Percentiles rank a stretch among this genome's conserved stretches.
phyloP scores from a whole-genome alignment of 2,329 filamentous ascomycete species.

The Fusarium humuli region DNA sequence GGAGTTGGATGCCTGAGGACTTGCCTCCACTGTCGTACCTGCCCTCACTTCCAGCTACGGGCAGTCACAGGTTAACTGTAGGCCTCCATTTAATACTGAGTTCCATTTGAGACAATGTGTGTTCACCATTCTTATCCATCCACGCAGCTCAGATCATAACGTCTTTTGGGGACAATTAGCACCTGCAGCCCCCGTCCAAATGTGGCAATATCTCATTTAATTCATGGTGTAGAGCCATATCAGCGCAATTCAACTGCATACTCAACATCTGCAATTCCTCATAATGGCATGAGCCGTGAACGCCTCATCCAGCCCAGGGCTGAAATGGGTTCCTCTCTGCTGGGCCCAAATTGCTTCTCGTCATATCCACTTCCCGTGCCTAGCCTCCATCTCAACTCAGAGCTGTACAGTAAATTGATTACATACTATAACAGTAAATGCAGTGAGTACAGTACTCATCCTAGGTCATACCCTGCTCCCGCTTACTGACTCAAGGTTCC shows the following conservation, averaged over 20 bases:
- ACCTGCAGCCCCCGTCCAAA: background rate
- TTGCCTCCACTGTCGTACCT: background rate
- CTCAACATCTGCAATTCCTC: conserved; percentile 17
- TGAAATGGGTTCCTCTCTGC: background rate
- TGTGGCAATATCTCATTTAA: conserved; percentile 20
- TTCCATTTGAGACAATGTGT: conserved; percentile 7
- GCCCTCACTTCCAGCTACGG: background rate
- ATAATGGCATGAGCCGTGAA: conserved; percentile 16
- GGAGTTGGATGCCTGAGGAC: background rate
- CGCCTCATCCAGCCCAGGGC: conserved; percentile 8
- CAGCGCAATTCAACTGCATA: conserved; percentile 22
- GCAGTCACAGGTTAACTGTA: background rate
- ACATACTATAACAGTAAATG: background rate
- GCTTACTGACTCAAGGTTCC: background rate
- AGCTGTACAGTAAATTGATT: background rate
- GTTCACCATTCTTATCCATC: conserved; percentile 5
- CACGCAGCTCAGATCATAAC: background rate
- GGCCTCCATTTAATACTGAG: background rate
- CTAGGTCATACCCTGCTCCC: conserved; percentile 22
- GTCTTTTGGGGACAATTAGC: background rate
- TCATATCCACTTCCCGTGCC: conserved; percentile 40
- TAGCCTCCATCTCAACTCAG: conserved; percentile 11
- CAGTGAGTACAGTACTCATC: background rate
- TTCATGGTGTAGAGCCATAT: background rate
- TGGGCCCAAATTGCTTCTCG: conserved; percentile 2